Evolutionary conservation across 2,329 filamentous ascomycete genomes (phyloP).

Genomic region (Sclerotinia trifoliorum): DNA sequence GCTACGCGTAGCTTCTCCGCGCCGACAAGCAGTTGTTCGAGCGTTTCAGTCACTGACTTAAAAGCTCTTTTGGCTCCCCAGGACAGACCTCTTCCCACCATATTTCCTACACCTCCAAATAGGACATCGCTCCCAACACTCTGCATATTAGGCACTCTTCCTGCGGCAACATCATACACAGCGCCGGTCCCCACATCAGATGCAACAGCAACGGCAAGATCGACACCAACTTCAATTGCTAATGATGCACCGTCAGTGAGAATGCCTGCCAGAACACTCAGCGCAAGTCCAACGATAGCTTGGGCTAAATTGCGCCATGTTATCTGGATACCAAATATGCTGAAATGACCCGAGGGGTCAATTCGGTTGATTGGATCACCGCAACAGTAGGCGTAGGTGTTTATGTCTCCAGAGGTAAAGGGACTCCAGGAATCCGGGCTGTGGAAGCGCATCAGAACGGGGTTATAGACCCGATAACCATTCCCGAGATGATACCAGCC

Average conservation of each 20-base stretch:
- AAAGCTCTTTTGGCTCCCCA: not conserved
- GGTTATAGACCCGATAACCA: not conserved
- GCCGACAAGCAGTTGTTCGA: not conserved
- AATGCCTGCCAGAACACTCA: conserved; percentile 6
- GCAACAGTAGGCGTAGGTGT: not conserved
- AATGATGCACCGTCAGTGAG: not conserved
- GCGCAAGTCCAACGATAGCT: not conserved
- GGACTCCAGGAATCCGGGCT: not conserved
- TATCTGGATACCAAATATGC: not conserved
- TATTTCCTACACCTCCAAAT: not conserved
- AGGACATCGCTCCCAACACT: not conserved
- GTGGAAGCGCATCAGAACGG: not conserved
- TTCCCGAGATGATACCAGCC: conserved; percentile 2
- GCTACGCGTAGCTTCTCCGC: not conserved
- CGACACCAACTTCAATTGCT: not conserved
- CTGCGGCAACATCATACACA: not conserved
- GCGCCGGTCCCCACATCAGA: not conserved
- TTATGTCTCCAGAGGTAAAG: not conserved
- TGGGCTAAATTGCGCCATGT: not conserved
- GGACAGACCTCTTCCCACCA: not conserved
- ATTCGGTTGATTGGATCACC: not conserved
- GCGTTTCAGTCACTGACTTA: not conserved
- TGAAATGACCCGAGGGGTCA: not conserved
- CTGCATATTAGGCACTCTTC: not conserved
- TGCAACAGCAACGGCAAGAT: not conserved